Conservation (phyloP, 2,329 filamentous ascomycete genomes). For the Colletotrichum sp. region DNA sequence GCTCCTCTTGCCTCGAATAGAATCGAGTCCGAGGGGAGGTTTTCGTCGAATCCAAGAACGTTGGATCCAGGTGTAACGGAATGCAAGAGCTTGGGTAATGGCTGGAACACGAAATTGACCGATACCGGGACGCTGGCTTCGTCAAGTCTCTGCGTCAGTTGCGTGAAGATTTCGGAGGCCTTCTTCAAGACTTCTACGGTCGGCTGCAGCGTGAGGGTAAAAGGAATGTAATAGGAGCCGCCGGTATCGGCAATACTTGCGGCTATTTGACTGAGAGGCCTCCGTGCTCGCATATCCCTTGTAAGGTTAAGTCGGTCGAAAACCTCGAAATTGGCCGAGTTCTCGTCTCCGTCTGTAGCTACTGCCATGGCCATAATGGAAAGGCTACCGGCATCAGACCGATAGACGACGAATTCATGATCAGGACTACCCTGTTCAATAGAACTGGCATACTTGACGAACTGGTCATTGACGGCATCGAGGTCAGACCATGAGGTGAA, state of each 20-base stretch:
- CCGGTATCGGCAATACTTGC: constrained; percentile 7
- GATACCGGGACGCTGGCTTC: neutral
- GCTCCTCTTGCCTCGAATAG: neutral
- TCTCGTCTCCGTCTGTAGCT: constrained; percentile 1
- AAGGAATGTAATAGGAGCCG: neutral
- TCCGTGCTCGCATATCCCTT: neutral
- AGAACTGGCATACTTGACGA: neutral
- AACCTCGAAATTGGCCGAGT: neutral
- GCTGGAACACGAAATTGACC: constrained; percentile 17
- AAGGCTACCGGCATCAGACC: neutral
- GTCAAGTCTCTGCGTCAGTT: neutral
- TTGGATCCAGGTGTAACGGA: neutral
- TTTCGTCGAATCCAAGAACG: neutral
- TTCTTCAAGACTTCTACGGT: neutral
- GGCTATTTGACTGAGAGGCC: neutral
- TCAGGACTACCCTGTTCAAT: neutral
- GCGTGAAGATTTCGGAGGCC: neutral
- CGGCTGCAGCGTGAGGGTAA: neutral
- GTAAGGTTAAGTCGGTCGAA: neutral
- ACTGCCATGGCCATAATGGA: neutral
- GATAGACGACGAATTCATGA: neutral
- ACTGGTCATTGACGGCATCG: neutral
- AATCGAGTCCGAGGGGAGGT: neutral
- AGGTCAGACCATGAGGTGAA: neutral
- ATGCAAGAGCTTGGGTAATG: constrained; percentile 11